These are phyloP conservation scores for Colletotrichum sp. DNA, from an alignment of 2,329 filamentous ascomycete species.

Conservation along the genomic window DNA sequence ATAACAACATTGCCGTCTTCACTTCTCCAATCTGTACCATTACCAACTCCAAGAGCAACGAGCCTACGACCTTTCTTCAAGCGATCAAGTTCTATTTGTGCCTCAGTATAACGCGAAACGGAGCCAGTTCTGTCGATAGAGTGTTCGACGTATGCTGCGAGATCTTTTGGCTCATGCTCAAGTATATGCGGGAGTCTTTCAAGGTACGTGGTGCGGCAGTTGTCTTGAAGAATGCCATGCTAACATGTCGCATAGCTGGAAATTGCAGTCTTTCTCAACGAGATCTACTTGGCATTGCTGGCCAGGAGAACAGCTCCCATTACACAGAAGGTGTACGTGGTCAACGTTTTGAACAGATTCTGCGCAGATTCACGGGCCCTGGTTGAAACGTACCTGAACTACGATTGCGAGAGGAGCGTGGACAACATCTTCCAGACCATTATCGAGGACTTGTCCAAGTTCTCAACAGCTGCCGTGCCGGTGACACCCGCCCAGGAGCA, in stretches of 20 bases:
- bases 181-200: conserved; percentile 89
- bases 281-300: conserved; percentile 92
- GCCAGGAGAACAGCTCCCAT: conserved; percentile 85
- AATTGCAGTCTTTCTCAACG: conserved; percentile 96
- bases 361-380: conserved; percentile 86
- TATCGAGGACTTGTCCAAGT: conserved; percentile 90
- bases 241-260: conserved; percentile 72
- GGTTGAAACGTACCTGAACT: conserved; percentile 96
- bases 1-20: conserved; percentile 92
- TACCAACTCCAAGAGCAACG: conserved; percentile 85
- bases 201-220: conserved; percentile 63
- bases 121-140: conserved; percentile 86
- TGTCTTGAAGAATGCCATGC: too few species aligned
- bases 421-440: conserved; percentile 98
- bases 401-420: conserved; percentile 93
- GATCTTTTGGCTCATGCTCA: conserved; percentile 97
- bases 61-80: conserved; percentile 89
- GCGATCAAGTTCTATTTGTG: conserved; percentile 97
- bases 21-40: conserved; percentile 92
- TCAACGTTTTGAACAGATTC: conserved; percentile 83
- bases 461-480: conserved; percentile 79
- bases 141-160: conserved; percentile 97
- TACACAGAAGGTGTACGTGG: conserved; percentile 91
- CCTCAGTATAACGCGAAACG: conserved; percentile 92
- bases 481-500: conserved; percentile 83